Evolutionary conservation across 768 basidiomycete species (phyloP).

Genomic region (Dendrothele bispora): DNA sequence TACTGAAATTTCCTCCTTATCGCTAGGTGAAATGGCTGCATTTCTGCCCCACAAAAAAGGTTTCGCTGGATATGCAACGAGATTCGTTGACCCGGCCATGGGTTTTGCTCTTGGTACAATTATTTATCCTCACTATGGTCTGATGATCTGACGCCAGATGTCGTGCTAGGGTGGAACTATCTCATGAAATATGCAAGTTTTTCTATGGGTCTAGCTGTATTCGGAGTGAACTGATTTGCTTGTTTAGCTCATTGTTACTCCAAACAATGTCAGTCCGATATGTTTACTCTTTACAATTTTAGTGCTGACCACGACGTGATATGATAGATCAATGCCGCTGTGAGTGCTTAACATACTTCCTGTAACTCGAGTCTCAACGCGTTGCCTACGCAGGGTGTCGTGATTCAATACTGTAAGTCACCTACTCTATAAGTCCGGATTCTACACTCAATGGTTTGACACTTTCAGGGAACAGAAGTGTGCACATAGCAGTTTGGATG

Average conservation of each 20-base stretch:
- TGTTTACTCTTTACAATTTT: no score
- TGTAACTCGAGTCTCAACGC: not conserved
- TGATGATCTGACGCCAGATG: constrained; percentile 54
- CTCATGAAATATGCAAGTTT: constrained; percentile 51
- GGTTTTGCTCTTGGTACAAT: constrained; percentile 39
- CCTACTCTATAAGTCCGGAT: no score
- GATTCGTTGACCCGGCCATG: constrained; percentile 67
- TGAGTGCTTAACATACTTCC: no score
- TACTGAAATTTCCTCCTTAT: not conserved
- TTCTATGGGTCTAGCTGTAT: not conserved
- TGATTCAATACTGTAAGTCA: constrained; percentile 53
- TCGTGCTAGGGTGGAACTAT: constrained; percentile 71
- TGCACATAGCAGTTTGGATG: constrained; percentile 41
- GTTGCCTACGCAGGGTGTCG: constrained; percentile 27
- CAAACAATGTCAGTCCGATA: no score
- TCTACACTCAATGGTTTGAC: no score
- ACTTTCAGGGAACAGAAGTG: constrained; percentile 28
- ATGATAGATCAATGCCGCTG: constrained; percentile 65
- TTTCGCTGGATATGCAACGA: constrained; percentile 52
- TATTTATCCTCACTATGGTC: not conserved
- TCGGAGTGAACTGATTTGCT: constrained; percentile 8
- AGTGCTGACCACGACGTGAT: no score
- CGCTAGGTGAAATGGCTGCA: constrained; percentile 48
- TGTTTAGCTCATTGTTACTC: constrained; percentile 57
- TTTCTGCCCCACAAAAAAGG: constrained; percentile 63